Evolutionary conservation across 179 eudicot genomes (phyloP).

Genomic region (Spinacia oleracea): DNA sequence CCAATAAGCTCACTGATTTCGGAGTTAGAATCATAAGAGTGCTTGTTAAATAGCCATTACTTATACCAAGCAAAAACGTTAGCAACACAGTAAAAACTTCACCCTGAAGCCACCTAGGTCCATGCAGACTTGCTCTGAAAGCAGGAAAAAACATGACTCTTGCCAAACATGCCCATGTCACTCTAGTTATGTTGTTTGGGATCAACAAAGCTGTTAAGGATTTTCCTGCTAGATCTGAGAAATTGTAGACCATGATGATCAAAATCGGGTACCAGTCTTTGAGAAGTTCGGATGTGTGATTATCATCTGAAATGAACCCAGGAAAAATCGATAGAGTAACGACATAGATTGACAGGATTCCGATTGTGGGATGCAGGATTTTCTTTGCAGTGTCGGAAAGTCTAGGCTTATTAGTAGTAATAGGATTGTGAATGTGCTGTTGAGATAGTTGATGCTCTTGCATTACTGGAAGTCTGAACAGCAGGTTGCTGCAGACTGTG

Average conservation of each 20-base stretch:
- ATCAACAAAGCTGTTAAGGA: slow-evolving; percentile 55
- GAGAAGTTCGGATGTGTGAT: slow-evolving; percentile 43
- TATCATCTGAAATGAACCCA: slow-evolving; percentile 67
- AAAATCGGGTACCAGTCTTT: slow-evolving; percentile 86
- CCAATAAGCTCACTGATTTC: slow-evolving; percentile 57
- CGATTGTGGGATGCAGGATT: slow-evolving; percentile 59
- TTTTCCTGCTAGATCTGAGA: slow-evolving; percentile 69
- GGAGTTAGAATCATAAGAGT: slow-evolving; percentile 79
- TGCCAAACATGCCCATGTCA: slow-evolving; percentile 64
- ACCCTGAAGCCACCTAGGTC: slow-evolving; percentile 66
- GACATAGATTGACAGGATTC: slow-evolving; percentile 56
- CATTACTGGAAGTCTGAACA: slow-evolving; percentile 60
- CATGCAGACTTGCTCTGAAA: slow-evolving; percentile 64
- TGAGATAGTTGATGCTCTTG: slow-evolving; percentile 45
- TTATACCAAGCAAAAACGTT: slow-evolving; percentile 64
- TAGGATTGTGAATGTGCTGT: neutral
- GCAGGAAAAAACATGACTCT: slow-evolving; percentile 74
- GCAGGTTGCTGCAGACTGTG: slow-evolving; percentile 63
- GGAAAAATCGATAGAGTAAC: slow-evolving; percentile 87
- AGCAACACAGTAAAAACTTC: slow-evolving; percentile 54
- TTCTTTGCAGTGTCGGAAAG: slow-evolving; percentile 45
- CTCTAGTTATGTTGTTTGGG: slow-evolving; percentile 43
- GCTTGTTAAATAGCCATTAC: slow-evolving; percentile 80
- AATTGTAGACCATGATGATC: slow-evolving; percentile 59
- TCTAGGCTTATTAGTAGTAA: slow-evolving; percentile 25